Conservation (phyloP, 495 filamentous ascomycete genomes). For the Xylaria venustula region DNA sequence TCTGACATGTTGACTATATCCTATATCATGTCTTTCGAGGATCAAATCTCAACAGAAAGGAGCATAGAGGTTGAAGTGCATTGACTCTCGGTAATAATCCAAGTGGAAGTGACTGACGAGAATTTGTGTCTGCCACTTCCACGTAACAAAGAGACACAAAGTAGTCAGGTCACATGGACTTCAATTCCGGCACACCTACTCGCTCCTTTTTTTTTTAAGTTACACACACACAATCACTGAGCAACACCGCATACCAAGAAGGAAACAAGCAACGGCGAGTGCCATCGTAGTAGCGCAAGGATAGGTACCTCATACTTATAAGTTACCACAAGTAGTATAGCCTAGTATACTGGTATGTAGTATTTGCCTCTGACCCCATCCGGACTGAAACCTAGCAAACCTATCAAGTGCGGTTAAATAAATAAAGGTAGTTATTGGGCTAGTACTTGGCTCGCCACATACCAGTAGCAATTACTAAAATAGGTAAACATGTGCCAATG, state of each 20-base stretch:
- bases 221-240: not conserved
- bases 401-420: not conserved
- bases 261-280: not conserved
- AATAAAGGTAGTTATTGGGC: too few species aligned
- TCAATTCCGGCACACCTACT: not conserved
- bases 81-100: too few species aligned
- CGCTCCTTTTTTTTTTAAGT: not conserved
- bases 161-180: not conserved
- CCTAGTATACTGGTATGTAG: constrained; percentile 1
- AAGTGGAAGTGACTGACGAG: too few species aligned
- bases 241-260: not conserved
- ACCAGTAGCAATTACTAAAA: not conserved
- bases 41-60: not conserved
- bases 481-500: not conserved
- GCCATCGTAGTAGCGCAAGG: not conserved
- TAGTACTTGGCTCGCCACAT: not conserved
- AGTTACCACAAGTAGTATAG: not conserved
- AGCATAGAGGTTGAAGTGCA: not conserved
- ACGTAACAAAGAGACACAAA: not conserved
- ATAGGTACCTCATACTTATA: not conserved
- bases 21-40: not conserved
- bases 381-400: not conserved
- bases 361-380: constrained; percentile 1
- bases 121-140: not conserved
- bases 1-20: not conserved